Conservation (phyloP, 148 eudicot species). For the Talinum fruticosum region DNA sequence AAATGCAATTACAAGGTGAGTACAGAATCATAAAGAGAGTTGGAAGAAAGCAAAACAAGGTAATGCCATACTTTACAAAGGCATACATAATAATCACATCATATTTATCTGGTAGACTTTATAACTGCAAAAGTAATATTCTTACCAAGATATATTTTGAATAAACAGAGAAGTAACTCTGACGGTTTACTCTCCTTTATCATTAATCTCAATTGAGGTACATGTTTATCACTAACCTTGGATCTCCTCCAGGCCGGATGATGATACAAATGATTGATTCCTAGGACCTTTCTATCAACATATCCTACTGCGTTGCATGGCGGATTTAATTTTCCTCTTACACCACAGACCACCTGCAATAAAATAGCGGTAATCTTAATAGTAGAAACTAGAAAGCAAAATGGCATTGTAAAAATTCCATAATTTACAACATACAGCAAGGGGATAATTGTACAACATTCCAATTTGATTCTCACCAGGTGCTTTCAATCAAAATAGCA, state of each 20-base stretch:
- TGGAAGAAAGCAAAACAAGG: neutral
- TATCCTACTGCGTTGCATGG: conserved; percentile 92
- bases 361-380: neutral
- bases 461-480: neutral
- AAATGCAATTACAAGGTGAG: conserved; percentile 1
- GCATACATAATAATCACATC: neutral
- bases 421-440: neutral
- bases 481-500: neutral
- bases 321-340: conserved; percentile 70
- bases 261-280: conserved; percentile 74
- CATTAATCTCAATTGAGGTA: neutral
- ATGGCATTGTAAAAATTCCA: no score
- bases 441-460: neutral
- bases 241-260: conserved; percentile 93
- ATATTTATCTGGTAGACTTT: neutral
- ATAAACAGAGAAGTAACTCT: neutral
- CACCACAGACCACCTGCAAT: conserved; percentile 61
- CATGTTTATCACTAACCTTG: conserved; percentile 39
- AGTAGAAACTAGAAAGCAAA: neutral
- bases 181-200: neutral
- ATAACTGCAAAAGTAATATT: neutral
- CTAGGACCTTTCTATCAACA: conserved; percentile 69
- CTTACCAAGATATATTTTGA: neutral
- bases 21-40: neutral
- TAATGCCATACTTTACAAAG: neutral